Evolutionary conservation across 2,329 filamentous ascomycete species (phyloP).

Genomic region (Aspergillus pseudonomiae): DNA sequence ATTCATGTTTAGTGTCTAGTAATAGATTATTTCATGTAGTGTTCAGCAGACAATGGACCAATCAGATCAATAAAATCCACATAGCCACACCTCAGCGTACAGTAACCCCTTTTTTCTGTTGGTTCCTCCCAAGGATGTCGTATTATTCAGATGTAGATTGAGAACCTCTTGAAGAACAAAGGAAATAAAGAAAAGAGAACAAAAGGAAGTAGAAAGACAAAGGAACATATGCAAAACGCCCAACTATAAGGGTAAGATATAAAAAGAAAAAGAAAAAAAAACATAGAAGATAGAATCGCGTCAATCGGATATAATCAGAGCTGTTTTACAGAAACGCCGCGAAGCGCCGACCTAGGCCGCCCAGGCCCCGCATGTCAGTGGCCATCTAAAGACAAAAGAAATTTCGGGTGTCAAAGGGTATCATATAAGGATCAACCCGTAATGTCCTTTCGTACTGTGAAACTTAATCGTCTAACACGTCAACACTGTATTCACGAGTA

Average conservation of each 20-base stretch:
- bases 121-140: conserved; percentile 15
- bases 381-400: conserved; percentile 31
- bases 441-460: conserved; percentile 11
- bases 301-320: conserved; percentile 8
- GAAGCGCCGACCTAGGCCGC: conserved; percentile 27
- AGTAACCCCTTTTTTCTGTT: conserved; percentile 16
- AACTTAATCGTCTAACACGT: conserved; percentile 37
- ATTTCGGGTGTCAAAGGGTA: conserved; percentile 33
- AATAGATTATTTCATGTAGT: conserved; percentile 20
- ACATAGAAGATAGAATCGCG: conserved; percentile 1
- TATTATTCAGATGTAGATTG: conserved; percentile 19
- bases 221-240: conserved; percentile 7
- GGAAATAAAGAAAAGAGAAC: conserved; percentile 5
- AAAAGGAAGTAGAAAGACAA: conserved; percentile 7
- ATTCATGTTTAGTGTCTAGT: conserved; percentile 16
- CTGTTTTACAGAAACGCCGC: conserved; percentile 28
- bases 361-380: conserved; percentile 21
- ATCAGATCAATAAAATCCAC: conserved; percentile 19
- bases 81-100: conserved; percentile 22
- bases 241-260: conserved; percentile 1
- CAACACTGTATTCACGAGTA: conserved; percentile 36
- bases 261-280: conserved; percentile 1
- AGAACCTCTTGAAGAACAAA: conserved; percentile 16
- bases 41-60: conserved; percentile 21
- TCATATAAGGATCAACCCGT: conserved; percentile 32